Evolutionary conservation across 1,139 yeast genomes (phyloP).

Genomic region (Zhuliangozyma blackwelliae): DNA sequence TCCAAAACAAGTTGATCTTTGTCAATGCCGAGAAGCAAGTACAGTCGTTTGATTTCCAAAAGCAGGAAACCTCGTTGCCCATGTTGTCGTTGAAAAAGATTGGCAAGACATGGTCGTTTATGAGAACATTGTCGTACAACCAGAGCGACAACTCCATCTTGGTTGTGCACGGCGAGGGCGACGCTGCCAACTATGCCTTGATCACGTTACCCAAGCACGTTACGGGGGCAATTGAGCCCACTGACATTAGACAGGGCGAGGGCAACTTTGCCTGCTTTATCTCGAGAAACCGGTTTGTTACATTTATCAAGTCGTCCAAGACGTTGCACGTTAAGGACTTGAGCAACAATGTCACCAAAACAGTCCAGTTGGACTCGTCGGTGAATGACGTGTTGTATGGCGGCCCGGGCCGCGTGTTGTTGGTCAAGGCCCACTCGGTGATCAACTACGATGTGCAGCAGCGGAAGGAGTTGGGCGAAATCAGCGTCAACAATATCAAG

Average conservation of each 20-base stretch:
- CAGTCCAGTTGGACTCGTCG: slow-evolving; percentile 68
- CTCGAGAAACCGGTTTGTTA: slow-evolving; percentile 90
- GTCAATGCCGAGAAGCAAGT: slow-evolving; percentile 85
- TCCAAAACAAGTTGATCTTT: slow-evolving; percentile 67
- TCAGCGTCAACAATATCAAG: slow-evolving; percentile 75
- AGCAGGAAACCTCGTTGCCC: slow-evolving; percentile 65
- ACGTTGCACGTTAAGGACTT: slow-evolving; percentile 79
- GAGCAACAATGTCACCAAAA: slow-evolving; percentile 74
- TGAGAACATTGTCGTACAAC: slow-evolving; percentile 82
- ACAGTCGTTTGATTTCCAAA: slow-evolving; percentile 67
- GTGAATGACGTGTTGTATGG: slow-evolving; percentile 73
- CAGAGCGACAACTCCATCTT: slow-evolving; percentile 87
- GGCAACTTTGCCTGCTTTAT: slow-evolving; percentile 87
- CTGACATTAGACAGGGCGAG: slow-evolving; percentile 70
- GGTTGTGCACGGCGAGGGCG: slow-evolving; percentile 73
- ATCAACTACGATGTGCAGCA: slow-evolving; percentile 91
- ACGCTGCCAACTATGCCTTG: slow-evolving; percentile 63
- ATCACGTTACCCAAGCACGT: slow-evolving; percentile 80
- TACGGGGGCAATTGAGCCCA: slow-evolving; percentile 89
- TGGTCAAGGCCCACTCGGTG: slow-evolving; percentile 69
- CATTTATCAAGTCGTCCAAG: slow-evolving; percentile 61
- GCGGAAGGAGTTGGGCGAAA: slow-evolving; percentile 68
- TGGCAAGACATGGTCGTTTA: slow-evolving; percentile 83
- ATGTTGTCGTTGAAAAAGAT: slow-evolving; percentile 78
- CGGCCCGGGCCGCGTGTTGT: slow-evolving; percentile 78